phyloP scores from a whole-genome alignment of 768 basidiomycete species.

The Lactarius quietus region DNA sequence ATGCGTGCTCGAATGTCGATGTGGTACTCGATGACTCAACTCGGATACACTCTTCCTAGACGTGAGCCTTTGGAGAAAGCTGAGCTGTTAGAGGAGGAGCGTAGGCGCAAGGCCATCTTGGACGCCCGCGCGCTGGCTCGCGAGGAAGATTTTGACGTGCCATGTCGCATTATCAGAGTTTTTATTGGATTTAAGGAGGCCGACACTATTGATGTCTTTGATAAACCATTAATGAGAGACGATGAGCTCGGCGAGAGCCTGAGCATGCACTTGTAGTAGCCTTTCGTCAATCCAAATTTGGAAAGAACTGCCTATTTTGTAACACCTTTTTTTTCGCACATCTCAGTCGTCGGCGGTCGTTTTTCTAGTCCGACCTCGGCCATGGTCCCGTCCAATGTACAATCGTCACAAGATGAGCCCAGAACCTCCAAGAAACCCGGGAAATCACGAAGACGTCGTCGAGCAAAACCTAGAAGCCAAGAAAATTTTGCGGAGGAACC shows the following conservation, averaged over 20 bases:
- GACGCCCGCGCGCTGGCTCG: conserved; percentile 49
- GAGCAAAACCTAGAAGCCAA: conserved; percentile 40
- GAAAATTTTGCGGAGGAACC: conserved; percentile 30
- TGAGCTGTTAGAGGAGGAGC: conserved; percentile 64
- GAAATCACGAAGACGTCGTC: conserved; percentile 25
- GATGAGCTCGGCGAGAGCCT: background rate
- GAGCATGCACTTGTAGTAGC: conserved; percentile 9
- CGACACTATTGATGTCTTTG: conserved; percentile 15
- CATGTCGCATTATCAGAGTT: conserved; percentile 57
- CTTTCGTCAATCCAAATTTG: background rate
- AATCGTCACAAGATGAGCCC: background rate
- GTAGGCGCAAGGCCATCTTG: conserved; percentile 56
- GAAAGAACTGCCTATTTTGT: conserved; percentile 21
- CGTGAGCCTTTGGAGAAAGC: conserved; percentile 65
- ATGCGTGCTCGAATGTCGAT: conserved; percentile 61
- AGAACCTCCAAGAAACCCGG: background rate
- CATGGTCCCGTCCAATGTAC: conserved; percentile 13
- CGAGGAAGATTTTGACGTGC: conserved; percentile 48
- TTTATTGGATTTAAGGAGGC: conserved; percentile 54
- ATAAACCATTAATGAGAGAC: conserved; percentile 5
- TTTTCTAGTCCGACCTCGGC: conserved; percentile 1
- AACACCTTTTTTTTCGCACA: background rate
- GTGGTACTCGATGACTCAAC: conserved; percentile 57
- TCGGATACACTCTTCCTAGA: conserved; percentile 57
- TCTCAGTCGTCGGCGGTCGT: background rate